These are phyloP conservation scores for Lactarius sanguifluus DNA, from an alignment of 768 basidiomycete species.

Conservation along the genomic window DNA sequence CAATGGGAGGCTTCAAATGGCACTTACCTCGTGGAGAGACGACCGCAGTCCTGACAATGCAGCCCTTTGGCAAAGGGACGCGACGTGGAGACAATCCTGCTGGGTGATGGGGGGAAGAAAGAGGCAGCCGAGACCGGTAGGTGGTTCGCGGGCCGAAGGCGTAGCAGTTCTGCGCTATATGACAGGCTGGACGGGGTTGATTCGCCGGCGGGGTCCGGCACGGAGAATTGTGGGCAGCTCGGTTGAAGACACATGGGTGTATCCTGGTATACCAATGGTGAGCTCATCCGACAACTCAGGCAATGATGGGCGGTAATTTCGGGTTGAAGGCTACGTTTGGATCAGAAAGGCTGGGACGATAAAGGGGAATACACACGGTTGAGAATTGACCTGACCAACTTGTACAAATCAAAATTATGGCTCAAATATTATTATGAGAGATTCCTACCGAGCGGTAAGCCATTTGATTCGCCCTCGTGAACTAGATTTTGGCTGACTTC, in stretches of 20 bases:
- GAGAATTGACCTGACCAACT: neutral
- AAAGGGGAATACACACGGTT: slow-evolving; percentile 7
- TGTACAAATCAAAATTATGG: neutral
- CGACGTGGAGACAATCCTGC: slow-evolving; percentile 42
- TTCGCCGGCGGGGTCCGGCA: slow-evolving; percentile 29
- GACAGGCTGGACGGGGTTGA: slow-evolving; percentile 45
- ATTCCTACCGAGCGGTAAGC: neutral
- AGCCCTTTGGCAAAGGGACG: slow-evolving; percentile 63
- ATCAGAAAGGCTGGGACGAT: slow-evolving; percentile 6
- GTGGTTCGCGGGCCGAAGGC: slow-evolving; percentile 21
- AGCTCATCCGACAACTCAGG: slow-evolving; percentile 42
- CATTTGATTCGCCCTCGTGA: neutral
- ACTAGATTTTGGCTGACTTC: neutral
- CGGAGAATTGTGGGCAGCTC: slow-evolving; percentile 59
- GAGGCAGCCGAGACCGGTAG: slow-evolving; percentile 36
- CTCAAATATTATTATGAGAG: neutral
- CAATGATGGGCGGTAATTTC: slow-evolving; percentile 36
- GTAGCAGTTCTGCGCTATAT: slow-evolving; percentile 32
- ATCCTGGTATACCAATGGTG: slow-evolving; percentile 53
- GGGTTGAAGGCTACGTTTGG: neutral
- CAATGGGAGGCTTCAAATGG: neutral
- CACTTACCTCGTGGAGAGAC: slow-evolving; percentile 68
- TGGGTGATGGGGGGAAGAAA: slow-evolving; percentile 38
- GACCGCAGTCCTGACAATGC: slow-evolving; percentile 68
- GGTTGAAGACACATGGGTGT: slow-evolving; percentile 68